Conservation (phyloP, 305 asterid genomes). For the Fraxinus platypoda region DNA sequence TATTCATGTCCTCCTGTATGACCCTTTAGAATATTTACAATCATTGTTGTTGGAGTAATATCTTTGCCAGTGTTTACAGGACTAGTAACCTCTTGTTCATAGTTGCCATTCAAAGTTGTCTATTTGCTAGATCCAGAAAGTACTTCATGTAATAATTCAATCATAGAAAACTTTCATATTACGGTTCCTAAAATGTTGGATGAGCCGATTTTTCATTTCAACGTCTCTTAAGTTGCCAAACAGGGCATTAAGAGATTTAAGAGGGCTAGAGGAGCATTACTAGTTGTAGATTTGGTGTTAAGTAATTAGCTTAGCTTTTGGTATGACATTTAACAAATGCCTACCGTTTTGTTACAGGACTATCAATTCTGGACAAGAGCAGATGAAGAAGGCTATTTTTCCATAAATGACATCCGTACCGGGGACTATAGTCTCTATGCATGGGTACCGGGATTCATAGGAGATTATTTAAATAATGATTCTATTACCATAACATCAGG, state of each 20-base stretch:
- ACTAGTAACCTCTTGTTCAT: not conserved
- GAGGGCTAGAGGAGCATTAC: not conserved
- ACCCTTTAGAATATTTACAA: not conserved
- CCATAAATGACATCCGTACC: slow-evolving; percentile 20
- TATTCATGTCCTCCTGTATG: not conserved
- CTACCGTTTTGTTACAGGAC: slow-evolving; percentile 14
- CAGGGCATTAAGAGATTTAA: not conserved
- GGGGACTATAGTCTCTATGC: slow-evolving; percentile 29
- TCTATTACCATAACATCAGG: slow-evolving; percentile 28
- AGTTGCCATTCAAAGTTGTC: not conserved
- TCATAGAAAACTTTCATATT: not conserved
- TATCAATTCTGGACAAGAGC: slow-evolving; percentile 34
- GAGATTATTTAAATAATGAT: slow-evolving; percentile 25
- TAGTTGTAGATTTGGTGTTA: not conserved
- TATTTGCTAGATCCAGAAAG: not conserved
- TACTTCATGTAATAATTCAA: not conserved
- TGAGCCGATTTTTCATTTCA: not conserved
- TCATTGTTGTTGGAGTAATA: not conserved
- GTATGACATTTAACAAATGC: not conserved
- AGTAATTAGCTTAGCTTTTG: not conserved
- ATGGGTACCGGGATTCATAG: slow-evolving; percentile 26
- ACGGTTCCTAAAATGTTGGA: not conserved
- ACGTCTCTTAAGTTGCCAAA: not conserved
- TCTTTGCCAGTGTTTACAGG: not conserved
- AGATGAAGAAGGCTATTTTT: slow-evolving; percentile 25